Evolutionary conservation across 495 filamentous ascomycete genomes (phyloP), one percentile per base, ranked within the genome.

Genomic region (Podospora bellae-mahoneyi): DNA sequence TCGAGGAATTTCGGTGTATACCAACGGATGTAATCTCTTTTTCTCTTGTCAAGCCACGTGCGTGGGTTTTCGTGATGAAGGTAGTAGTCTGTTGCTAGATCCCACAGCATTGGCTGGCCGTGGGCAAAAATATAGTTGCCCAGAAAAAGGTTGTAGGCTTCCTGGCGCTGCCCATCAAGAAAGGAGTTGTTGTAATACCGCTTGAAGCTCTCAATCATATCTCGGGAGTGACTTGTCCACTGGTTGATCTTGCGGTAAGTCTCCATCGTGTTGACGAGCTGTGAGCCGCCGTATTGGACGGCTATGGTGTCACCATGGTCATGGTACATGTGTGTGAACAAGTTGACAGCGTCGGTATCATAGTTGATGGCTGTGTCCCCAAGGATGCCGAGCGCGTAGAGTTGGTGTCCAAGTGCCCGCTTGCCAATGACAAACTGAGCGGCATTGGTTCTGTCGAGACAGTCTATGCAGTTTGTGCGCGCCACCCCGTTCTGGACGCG

Each of bases 171-270:
- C 20, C 91, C 91, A 77, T 99, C 95, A 9, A 98, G 84, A 79
- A 99, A 99, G 0, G 94, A 97, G 77, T 99, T 99, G 77, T 98
- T 96, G 80, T 99, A 99, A 80, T 98, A 99, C 34, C 95, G 88
- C 76, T 98, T 99, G 83, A 99, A 97, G 77, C 92, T 96, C 78
- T 99, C 95, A 10, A 99, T 92, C 95, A 99, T 99, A 77, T 99
- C 95, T 57, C 95, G 86, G 6, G 95, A 97, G 73, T 96, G 92
- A 70, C 93, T 97, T 54, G 92, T 97, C 95, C 95, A 99, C 75
- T 97, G 94, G 68, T 98, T 98, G 75, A 97, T 96, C 78, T 97
- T 97, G 62, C 95, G 89, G 77, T 99, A 99, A 2, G 96, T 98
- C 66, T 94, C 94, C 94, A 97, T 97, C 1, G 95, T 99, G 78